Evolutionary conservation across 2,329 filamentous ascomycete species (phyloP).

Genomic region (Tolypocladium paradoxum): DNA sequence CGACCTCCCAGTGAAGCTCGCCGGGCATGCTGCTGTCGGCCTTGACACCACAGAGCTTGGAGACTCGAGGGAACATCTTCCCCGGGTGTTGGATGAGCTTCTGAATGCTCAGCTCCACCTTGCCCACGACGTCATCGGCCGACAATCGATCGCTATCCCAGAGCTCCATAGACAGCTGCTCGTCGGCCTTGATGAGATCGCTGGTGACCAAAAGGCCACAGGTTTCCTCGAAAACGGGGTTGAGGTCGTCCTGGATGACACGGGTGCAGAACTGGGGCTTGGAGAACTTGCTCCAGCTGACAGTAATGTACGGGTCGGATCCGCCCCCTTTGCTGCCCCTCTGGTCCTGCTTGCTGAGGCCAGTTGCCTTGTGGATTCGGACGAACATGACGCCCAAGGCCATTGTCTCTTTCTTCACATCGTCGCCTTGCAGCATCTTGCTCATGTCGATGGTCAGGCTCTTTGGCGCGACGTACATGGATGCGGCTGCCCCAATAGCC

Average conservation of each 20-base stretch:
- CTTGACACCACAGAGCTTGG: constrained; percentile 72
- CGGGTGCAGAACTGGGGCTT: constrained; percentile 98
- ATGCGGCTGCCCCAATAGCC: constrained; percentile 75
- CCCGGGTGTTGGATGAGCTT: constrained; percentile 89
- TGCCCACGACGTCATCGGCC: constrained; percentile 90
- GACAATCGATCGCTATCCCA: constrained; percentile 94
- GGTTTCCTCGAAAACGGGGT: constrained; percentile 85
- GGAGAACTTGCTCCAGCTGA: constrained; percentile 90
- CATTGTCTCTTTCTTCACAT: constrained; percentile 79
- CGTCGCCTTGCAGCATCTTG: constrained; percentile 83
- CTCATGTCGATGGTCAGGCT: constrained; percentile 85
- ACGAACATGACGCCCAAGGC: constrained; percentile 88
- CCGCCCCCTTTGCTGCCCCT: constrained; percentile 77
- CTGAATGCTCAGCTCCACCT: constrained; percentile 86
- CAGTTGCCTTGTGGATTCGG: constrained; percentile 77
- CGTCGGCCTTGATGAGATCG: constrained; percentile 85
- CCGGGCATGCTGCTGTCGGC: constrained; percentile 84
- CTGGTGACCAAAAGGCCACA: constrained; percentile 77
- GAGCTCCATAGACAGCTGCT: constrained; percentile 84
- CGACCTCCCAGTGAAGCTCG: constrained; percentile 90
- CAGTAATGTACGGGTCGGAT: constrained; percentile 89
- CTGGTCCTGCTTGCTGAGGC: constrained; percentile 81
- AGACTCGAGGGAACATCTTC: constrained; percentile 83
- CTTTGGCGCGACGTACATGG: constrained; percentile 90
- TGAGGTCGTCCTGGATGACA: constrained; percentile 88